A percentile compares a stretch with the other conserved stretches of the same genome.
Evolutionary conservation across 345 rosid species (phyloP).

Genomic region (Linum trigynum): DNA sequence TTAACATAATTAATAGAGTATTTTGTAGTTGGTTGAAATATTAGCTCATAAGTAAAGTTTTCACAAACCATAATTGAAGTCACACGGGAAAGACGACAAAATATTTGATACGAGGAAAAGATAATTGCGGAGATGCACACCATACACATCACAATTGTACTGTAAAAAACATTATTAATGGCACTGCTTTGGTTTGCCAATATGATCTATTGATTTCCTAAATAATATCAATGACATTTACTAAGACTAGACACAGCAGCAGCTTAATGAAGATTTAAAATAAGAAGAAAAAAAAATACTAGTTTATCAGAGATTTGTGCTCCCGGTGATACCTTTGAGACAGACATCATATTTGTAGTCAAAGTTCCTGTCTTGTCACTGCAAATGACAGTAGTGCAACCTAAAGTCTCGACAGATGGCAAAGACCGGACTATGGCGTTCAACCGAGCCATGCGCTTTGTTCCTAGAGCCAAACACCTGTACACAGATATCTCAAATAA

Average conservation of each 20-base stretch:
- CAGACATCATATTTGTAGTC: conserved; percentile 99
- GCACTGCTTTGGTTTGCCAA: background rate
- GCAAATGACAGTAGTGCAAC: conserved; percentile 98
- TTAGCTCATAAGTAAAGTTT: too few species aligned
- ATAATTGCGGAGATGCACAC: background rate
- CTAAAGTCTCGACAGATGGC: conserved; percentile 97
- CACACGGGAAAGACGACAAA: too few species aligned
- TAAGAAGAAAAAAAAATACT: background rate
- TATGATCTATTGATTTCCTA: background rate
- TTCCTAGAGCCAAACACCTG: conserved; percentile 99
- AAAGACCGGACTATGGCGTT: conserved; percentile 96
- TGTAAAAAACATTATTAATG: too few species aligned
- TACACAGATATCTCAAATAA: conserved; percentile 7
- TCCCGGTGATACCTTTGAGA: conserved; percentile 52
- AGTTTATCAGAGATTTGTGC: too few species aligned
- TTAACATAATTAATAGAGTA: too few species aligned
- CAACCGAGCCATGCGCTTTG: conserved; percentile 97
- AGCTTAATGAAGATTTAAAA: background rate
- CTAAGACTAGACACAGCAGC: background rate
- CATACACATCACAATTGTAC: background rate
- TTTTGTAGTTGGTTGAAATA: too few species aligned
- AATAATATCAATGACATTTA: background rate
- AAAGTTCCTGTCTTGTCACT: conserved; percentile 98
- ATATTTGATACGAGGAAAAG: background rate
- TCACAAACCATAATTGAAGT: background rate